Conservation (phyloP, 1,284 basidiomycete species). For the Microstroma glucosiphilum region DNA sequence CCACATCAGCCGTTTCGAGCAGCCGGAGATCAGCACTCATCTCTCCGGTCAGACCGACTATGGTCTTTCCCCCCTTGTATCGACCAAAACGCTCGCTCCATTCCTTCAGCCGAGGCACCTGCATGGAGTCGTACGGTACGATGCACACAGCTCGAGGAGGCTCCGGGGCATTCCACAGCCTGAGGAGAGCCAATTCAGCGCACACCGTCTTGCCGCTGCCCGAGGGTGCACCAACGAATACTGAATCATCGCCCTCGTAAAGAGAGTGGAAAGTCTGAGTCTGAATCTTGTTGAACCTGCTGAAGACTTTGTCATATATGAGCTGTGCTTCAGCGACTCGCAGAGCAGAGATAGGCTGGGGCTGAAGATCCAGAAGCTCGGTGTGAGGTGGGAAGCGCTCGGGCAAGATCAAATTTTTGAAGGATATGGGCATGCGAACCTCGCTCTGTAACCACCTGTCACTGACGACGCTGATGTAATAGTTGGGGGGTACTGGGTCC, state of each 20-base stretch:
- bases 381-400: conserved; percentile 94
- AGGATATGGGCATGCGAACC: conserved; percentile 87
- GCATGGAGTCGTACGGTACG: conserved; percentile 94
- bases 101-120: conserved; percentile 77
- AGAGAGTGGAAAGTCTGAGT: conserved; percentile 97
- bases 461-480: conserved; percentile 89
- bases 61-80: conserved; percentile 81
- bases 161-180: conserved; percentile 67
- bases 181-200: conserved; percentile 87
- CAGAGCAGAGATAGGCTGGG: conserved; percentile 79
- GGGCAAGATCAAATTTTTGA: conserved; percentile 94
- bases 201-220: conserved; percentile 96
- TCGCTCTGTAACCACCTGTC: conserved; percentile 95
- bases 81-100: conserved; percentile 80
- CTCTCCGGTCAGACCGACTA: conserved; percentile 87
- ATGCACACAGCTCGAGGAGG: conserved; percentile 85
- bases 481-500: conserved; percentile 93
- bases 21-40: conserved; percentile 85
- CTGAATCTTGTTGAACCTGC: conserved; percentile 95
- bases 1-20: conserved; percentile 68
- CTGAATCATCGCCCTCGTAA: conserved; percentile 90
- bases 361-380: conserved; percentile 83
- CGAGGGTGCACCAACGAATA: conserved; percentile 90
- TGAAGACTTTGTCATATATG: conserved; percentile 65
- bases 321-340: conserved; percentile 85